Base-by-base conservation (phyloP, 208 protist genomes). In the Leishmania tropica region DNA sequence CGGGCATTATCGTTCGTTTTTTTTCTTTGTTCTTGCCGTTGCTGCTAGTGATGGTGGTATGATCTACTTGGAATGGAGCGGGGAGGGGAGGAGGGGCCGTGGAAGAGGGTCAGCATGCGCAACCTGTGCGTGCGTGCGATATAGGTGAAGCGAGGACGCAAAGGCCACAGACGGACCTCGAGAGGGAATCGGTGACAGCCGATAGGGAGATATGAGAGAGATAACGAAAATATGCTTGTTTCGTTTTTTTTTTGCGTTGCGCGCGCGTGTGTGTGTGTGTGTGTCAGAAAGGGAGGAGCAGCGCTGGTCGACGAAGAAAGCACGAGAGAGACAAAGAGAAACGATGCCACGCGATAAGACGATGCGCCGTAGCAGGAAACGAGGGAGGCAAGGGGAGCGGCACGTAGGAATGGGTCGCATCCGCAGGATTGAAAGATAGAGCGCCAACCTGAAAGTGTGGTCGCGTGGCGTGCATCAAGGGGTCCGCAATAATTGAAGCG, bases 1-100 rank as follows among this genome's bases (percentile, higher is more conserved):
- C 56, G 47, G 79, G 78, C 87, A 96, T 93, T 48, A 17, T 53
- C 5, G 19, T 74, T 35, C 19, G 37, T 47, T 10, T 13, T 24
- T 28, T 28, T 24, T 24, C 40, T 45, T 3, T 70, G 64, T 35
- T 24, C n/a, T n/a, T n/a, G 42, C 17, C 24, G 45, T 11, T 19
- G 45, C 11, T 71, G 65, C 7, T 71, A 31, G 65, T 47, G 31
- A 5, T 70, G 13, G 67, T 11, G 21, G 45, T 73, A 45, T 48
- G 40, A n/a, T n/a, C 2, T 51, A 5, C 19, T 72, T 45, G 31
- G 24, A 47, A n/a, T 72, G 24, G 40, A 48, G 67, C 19, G 24
- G 15, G 1, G 40, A 48, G 45, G 10, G 45, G 45, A 48, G n/a
- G 68, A 48, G 37, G 65, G 13, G 7, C 1, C 1, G 2, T 8